Percentiles rank a stretch among this genome's conserved stretches.
Conservation (phyloP, 495 filamentous ascomycete genomes). For the Lasiosphaeria hispida region DNA sequence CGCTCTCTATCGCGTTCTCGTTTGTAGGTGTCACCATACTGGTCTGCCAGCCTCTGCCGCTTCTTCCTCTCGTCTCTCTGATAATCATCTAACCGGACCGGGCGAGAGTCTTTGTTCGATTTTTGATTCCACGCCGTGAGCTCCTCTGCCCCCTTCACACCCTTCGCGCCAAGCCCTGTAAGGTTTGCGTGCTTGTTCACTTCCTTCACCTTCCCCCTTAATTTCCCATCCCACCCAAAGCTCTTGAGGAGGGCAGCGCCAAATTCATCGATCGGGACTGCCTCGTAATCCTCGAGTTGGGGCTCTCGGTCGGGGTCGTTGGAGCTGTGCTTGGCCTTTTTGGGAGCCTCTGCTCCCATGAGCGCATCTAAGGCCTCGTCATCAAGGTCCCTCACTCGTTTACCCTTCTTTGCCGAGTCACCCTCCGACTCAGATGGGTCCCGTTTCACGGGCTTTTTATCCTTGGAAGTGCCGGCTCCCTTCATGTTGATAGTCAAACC, state of each 20-base stretch:
- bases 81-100: constrained; percentile 47
- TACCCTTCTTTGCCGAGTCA: constrained; percentile 22
- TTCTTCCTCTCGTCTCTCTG: constrained; percentile 41
- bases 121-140: constrained; percentile 41
- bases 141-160: constrained; percentile 70
- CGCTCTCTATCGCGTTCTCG: constrained; percentile 46
- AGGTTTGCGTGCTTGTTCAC: constrained; percentile 68
- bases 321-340: constrained; percentile 41
- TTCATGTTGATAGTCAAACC: constrained; percentile 44
- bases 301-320: constrained; percentile 70
- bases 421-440: constrained; percentile 16
- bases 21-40: constrained; percentile 44
- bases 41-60: constrained; percentile 38
- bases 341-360: constrained; percentile 49
- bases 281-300: constrained; percentile 78
- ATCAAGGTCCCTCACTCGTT: constrained; percentile 56
- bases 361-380: constrained; percentile 80
- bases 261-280: constrained; percentile 90
- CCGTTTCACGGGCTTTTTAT: background rate
- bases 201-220: constrained; percentile 48
- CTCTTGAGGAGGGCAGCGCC: constrained; percentile 82
- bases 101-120: constrained; percentile 24
- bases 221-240: constrained; percentile 94
- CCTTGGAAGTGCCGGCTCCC: background rate
- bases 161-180: constrained; percentile 77